phyloP scores from a whole-genome alignment of 345 rosid species.

The Lagerstroemia speciosa region DNA sequence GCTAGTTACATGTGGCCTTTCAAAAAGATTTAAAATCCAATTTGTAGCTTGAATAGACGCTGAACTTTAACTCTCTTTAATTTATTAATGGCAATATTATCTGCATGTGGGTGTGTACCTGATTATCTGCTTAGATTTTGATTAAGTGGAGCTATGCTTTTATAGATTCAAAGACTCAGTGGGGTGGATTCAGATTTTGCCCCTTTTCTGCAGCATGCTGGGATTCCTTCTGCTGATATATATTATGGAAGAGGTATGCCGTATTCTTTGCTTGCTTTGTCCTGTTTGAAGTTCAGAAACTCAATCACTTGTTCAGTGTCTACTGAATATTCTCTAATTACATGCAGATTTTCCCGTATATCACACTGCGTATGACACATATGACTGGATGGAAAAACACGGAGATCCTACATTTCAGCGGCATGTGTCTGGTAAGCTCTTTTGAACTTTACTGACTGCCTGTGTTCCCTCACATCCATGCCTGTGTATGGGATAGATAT shows the following conservation, averaged over 20 bases:
- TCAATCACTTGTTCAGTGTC: not conserved
- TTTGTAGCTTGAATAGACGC: not conserved
- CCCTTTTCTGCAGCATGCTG: slow-evolving; percentile 91
- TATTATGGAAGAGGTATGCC: slow-evolving; percentile 78
- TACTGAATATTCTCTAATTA: not conserved
- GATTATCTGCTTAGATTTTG: slow-evolving; percentile 7
- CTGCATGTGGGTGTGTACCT: not conserved
- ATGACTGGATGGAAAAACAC: slow-evolving; percentile 59
- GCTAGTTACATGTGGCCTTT: not conserved
- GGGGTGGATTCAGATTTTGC: slow-evolving; percentile 88
- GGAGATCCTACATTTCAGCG: slow-evolving; percentile 82
- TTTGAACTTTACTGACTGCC: slow-evolving; percentile 1
- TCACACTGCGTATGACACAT: slow-evolving; percentile 88
- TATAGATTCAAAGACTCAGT: slow-evolving; percentile 77
- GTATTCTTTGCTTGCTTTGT: not conserved
- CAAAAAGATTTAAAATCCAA: not conserved
- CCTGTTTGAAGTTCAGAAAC: not conserved
- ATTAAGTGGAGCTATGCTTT: slow-evolving; percentile 4
- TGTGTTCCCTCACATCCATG: not conserved
- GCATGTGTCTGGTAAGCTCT: slow-evolving; percentile 70
- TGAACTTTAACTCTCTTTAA: not conserved
- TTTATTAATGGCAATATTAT: not conserved
- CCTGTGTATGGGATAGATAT: not conserved
- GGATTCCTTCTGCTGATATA: slow-evolving; percentile 78
- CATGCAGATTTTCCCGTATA: slow-evolving; percentile 80